Evolutionary conservation across 306 rosid genomes (phyloP).

Genomic region (Begonia loranthoides): DNA sequence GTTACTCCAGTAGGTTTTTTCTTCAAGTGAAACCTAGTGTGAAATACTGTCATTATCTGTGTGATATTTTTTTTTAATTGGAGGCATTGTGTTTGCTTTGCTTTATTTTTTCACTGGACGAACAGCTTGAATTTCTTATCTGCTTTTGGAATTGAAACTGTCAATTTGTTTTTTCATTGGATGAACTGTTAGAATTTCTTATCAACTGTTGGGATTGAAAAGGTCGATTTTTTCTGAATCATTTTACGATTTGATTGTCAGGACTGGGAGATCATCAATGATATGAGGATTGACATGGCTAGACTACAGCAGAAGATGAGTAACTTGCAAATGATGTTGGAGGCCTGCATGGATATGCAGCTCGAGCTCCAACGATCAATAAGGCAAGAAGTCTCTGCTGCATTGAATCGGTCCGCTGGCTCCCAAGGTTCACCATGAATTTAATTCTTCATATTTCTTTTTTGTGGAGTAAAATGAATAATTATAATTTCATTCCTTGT

Average conservation of each 20-base stretch:
- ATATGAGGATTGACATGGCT: slow-evolving; percentile 94
- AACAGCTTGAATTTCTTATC: too few relatives aligned
- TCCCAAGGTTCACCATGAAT: slow-evolving; percentile 40
- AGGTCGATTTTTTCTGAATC: slow-evolving; percentile 3
- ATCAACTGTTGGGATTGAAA: not conserved
- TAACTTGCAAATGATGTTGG: slow-evolving; percentile 84
- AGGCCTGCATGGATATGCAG: slow-evolving; percentile 99
- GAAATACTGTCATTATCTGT: too few relatives aligned
- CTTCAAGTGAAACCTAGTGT: too few relatives aligned
- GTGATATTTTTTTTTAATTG: too few relatives aligned
- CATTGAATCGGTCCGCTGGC: slow-evolving; percentile 64
- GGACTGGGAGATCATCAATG: slow-evolving; percentile 85
- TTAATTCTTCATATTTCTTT: not conserved
- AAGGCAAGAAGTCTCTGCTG: slow-evolving; percentile 92
- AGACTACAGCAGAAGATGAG: slow-evolving; percentile 93
- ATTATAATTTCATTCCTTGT: too few relatives aligned
- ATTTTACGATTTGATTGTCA: slow-evolving; percentile 13
- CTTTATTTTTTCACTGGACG: too few relatives aligned
- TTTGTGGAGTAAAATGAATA: too few relatives aligned
- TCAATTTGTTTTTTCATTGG: too few relatives aligned
- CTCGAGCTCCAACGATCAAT: slow-evolving; percentile 95
- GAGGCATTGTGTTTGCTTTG: too few relatives aligned
- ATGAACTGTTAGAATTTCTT: too few relatives aligned
- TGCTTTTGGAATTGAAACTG: too few relatives aligned
- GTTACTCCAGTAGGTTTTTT: too few relatives aligned